A percentile compares a stretch with the other conserved stretches of the same genome.
phyloP scores from a whole-genome alignment of 2,329 filamentous ascomycete species.

The Diplodia mutila region DNA sequence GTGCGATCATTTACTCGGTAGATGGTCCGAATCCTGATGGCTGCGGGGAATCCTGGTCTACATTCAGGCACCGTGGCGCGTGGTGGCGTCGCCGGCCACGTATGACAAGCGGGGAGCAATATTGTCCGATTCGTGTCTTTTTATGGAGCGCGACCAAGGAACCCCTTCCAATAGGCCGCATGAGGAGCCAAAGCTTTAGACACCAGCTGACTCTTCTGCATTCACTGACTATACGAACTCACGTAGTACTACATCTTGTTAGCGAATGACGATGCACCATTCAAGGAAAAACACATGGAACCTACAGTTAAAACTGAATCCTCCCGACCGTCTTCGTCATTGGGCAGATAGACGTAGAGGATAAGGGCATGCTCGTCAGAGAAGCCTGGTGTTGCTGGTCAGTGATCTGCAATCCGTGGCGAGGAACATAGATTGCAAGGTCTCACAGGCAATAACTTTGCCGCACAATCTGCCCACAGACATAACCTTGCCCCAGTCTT shows the following conservation, averaged over 20 bases:
- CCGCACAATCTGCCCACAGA: constrained; percentile 89
- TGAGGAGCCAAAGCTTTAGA: constrained; percentile 1
- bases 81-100: constrained; percentile 9
- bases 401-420: constrained; percentile 6
- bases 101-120: constrained; percentile 10
- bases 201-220: constrained; percentile 12
- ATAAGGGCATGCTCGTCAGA: constrained; percentile 79
- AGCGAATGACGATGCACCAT: constrained; percentile 1
- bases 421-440: constrained; percentile 27
- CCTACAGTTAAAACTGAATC: constrained; percentile 76
- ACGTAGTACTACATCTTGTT: constrained; percentile 57
- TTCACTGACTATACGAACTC: constrained; percentile 56
- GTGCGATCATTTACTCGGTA: neutral
- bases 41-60: constrained; percentile 23
- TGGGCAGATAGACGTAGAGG: constrained; percentile 78
- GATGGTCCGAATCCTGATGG: neutral
- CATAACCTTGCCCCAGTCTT: constrained; percentile 92
- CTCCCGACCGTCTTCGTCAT: constrained; percentile 69
- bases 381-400: constrained; percentile 55
- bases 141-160: constrained; percentile 9
- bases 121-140: constrained; percentile 23
- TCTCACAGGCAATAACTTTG: constrained; percentile 83
- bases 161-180: neutral
- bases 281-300: constrained; percentile 8
- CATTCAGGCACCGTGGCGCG: neutral